A percentile compares a stretch with the other conserved stretches of the same genome.
Evolutionary conservation across 1,139 yeast species (phyloP).

Genomic region (Protomyces inundatus): DNA sequence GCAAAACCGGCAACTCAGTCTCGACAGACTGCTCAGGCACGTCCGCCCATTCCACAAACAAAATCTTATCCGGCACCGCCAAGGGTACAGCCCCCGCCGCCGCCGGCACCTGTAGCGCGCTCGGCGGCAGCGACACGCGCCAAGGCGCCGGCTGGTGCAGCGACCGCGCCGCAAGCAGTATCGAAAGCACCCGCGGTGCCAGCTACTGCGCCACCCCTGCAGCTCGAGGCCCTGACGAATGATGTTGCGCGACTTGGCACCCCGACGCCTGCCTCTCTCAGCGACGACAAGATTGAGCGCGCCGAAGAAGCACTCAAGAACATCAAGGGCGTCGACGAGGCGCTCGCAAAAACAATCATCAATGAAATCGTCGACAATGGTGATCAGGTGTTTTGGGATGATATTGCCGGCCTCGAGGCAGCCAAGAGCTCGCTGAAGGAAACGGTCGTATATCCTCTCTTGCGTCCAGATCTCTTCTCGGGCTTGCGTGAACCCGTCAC

Average conservation of each 20-base stretch:
- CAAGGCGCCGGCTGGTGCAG: background rate
- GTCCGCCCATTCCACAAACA: background rate
- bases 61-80: background rate
- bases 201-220: background rate
- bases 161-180: background rate
- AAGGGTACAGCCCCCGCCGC: background rate
- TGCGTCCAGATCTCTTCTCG: slow-evolving; percentile 84
- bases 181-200: background rate
- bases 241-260: background rate
- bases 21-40: slow-evolving; percentile 2
- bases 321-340: slow-evolving; percentile 50
- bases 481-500: slow-evolving; percentile 94
- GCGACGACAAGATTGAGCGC: slow-evolving; percentile 20
- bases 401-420: slow-evolving; percentile 85
- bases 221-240: slow-evolving; percentile 6
- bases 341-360: slow-evolving; percentile 77
- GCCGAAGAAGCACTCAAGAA: slow-evolving; percentile 37
- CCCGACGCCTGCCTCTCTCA: background rate
- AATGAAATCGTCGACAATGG: slow-evolving; percentile 91
- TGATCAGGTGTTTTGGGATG: slow-evolving; percentile 95
- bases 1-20: background rate
- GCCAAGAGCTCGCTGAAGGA: slow-evolving; percentile 90
- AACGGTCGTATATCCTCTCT: slow-evolving; percentile 92
- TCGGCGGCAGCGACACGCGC: background rate
- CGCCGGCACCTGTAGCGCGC: background rate